Evolutionary conservation across 176 grass and related monocot species (phyloP), one percentile per base, ranked within the genome.

Genomic region (Ensete glaucum): DNA sequence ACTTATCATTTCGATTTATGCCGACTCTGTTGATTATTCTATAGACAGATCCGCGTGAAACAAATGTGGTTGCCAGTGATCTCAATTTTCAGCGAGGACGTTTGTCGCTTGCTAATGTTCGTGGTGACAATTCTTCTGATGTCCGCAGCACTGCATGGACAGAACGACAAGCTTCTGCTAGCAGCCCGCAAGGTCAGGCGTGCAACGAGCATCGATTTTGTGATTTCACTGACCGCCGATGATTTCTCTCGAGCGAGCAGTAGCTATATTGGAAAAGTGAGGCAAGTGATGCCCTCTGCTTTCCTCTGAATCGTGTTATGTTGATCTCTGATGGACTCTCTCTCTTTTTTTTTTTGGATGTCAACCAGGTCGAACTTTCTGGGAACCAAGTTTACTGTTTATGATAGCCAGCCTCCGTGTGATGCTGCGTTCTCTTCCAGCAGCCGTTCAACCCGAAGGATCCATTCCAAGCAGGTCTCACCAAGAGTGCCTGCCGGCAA

Each of bases 241-340:
- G 93, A 96, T 79, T 96, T 92, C 25, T 92, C 93, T 82, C 82
- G 84, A 69, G 89, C 89, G 27, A 96, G 93, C 75, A 96, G 88
- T 65, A 96, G 85, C 75, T 96, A 96, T 8, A 86, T 96, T 68
- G 93, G 93, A 34, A 96, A 96, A 89, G 81, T 96, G 79, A 96
- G 87, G 93, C 89, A 92, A 79, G 84, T 63, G 64, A 58, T 25
- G 50, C 73, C n/a, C 7, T 50, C 10, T 64, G 24, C 52, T 80
- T 8, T 65, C 48, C 0, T 27, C 6, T n/a, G n/a, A 10, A 9
- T 49, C 17, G 53, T 2, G 25, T 56, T 53, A 67, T 69, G 13
- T 29, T 25, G 55, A 65, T 16, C 74, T 57, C 59, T 55, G 11
- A 54, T 6, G 48, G 17, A 43, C 34, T 4, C 5, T 4, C 34